Evolutionary conservation across 768 basidiomycete species (phyloP), one percentile per base, ranked within the genome.

Genomic region (Lentinus tigrinus): DNA sequence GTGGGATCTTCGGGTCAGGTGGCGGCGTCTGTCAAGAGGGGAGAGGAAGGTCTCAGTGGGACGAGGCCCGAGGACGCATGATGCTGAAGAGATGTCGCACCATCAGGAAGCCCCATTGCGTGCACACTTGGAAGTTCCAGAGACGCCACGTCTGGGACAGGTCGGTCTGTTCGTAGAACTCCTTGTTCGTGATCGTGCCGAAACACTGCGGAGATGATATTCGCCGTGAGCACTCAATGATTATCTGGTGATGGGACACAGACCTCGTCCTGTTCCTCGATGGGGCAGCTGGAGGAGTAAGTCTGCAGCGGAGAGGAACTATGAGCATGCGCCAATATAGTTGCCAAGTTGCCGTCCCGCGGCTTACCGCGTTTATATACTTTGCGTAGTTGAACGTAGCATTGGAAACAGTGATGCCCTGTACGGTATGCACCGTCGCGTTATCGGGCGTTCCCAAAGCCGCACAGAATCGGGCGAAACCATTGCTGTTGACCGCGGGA

Each of bases 61-160:
- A 14, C 17, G 4, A 2, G 21, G 36, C 38, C 7, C 31, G 3
- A n/a, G n/a, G n/a, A 31, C 31, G 3, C 31, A 31, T 24, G 21
- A 49, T 6, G 38, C 13, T 26, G 31, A 3, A 19, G 13, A n/a
- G 43, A 37, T 34, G n/a, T 23, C 59, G n/a, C 40, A 69, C 67
- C 37, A 56, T 57, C 57, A 67, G 60, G 61, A 67, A 69, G 46
- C 64, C 67, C 93, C 93, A 96, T 65, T 96, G 84, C 0, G 92
- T 94, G 75, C 93, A 95, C 56, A 91, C 91, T 75, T 93, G 95
- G 79, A 94, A 97, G 6, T 77, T 65, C 95, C 95, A 98, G 14
- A 86, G 72, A 31, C 93, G 83, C 95, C 95, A 98, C 1, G 81
- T 81, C 66, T 93, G 83, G 52, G 83, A 77, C 16, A 94, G 73